These are phyloP conservation scores for Boletales sp. DNA, from an alignment of 768 basidiomycete genomes.

Conservation along the genomic window DNA sequence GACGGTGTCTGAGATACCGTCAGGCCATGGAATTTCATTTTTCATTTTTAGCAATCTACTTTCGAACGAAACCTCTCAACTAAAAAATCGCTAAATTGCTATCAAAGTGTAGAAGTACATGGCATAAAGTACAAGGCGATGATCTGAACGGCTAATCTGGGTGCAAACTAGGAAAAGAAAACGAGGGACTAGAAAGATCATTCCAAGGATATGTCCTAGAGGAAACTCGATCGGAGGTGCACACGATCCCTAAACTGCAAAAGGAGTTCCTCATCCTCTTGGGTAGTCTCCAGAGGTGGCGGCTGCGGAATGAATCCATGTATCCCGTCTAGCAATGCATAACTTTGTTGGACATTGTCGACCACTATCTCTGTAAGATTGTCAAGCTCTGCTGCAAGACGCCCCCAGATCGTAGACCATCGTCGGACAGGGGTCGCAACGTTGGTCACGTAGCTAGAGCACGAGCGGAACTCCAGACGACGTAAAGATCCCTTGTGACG, in stretches of 20 bases:
- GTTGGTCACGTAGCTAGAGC: conserved; percentile 24
- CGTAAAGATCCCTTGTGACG: conserved; percentile 27
- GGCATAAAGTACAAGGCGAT: too few relatives aligned
- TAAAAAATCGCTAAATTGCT: too few relatives aligned
- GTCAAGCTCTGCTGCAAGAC: conserved; percentile 18
- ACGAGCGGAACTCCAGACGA: conserved; percentile 22
- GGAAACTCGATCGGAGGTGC: conserved; percentile 4
- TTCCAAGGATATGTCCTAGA: neutral
- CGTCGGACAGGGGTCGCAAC: conserved; percentile 13
- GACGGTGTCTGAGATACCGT: too few relatives aligned
- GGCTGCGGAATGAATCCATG: conserved; percentile 23
- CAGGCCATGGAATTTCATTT: too few relatives aligned
- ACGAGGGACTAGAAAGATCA: too few relatives aligned
- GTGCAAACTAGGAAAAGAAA: too few relatives aligned
- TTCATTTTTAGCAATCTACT: too few relatives aligned
- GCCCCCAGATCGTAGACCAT: conserved; percentile 28
- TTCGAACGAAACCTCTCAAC: too few relatives aligned
- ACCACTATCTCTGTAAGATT: conserved; percentile 24
- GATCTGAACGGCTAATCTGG: too few relatives aligned
- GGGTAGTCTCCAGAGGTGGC: neutral
- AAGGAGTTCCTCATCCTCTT: conserved; percentile 14
- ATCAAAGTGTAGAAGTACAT: too few relatives aligned
- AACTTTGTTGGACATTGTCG: conserved; percentile 12
- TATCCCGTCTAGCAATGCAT: conserved; percentile 20
- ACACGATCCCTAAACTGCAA: conserved; percentile 11